These are phyloP conservation scores for Blastosporella zonata DNA, from an alignment of 1,284 basidiomycete species.

Conservation along the genomic window DNA sequence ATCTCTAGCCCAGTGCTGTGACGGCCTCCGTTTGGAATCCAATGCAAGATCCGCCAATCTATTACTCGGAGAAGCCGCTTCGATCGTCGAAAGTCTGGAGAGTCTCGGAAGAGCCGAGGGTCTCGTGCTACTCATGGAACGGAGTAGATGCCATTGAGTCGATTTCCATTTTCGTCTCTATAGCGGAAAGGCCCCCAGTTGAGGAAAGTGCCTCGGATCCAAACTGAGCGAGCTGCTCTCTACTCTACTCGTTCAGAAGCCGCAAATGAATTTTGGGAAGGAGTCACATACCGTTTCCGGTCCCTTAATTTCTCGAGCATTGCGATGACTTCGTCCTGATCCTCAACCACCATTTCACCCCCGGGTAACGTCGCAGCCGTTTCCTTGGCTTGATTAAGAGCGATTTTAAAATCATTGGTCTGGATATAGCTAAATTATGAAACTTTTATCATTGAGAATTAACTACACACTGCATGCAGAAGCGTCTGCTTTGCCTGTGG, in stretches of 20 bases:
- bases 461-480: conserved; percentile 51
- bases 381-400: conserved; percentile 54
- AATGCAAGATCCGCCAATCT: too few relatives aligned
- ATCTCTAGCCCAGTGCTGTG: too few relatives aligned
- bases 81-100: too few relatives aligned
- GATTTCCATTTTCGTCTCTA: conserved; percentile 32
- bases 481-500: conserved; percentile 60
- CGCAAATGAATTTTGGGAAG: not conserved
- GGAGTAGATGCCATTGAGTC: conserved; percentile 40
- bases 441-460: not conserved
- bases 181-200: conserved; percentile 12
- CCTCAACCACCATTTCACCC: conserved; percentile 59
- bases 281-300: conserved; percentile 48
- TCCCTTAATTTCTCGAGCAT: conserved; percentile 59
- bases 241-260: conserved; percentile 10
- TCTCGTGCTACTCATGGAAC: conserved; percentile 24
- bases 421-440: conserved; percentile 27
- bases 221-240: conserved; percentile 31
- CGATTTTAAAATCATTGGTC: conserved; percentile 65
- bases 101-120: too few relatives aligned
- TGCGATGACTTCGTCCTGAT: conserved; percentile 62
- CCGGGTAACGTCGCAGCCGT: conserved; percentile 55
- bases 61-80: too few relatives aligned
- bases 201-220: conserved; percentile 24
- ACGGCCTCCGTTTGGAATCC: too few relatives aligned